Percentiles rank a stretch among this genome's conserved stretches.
These are phyloP conservation scores for Coleophoma cylindrospora DNA, from an alignment of 2,329 filamentous ascomycete species.

Conservation along the genomic window DNA sequence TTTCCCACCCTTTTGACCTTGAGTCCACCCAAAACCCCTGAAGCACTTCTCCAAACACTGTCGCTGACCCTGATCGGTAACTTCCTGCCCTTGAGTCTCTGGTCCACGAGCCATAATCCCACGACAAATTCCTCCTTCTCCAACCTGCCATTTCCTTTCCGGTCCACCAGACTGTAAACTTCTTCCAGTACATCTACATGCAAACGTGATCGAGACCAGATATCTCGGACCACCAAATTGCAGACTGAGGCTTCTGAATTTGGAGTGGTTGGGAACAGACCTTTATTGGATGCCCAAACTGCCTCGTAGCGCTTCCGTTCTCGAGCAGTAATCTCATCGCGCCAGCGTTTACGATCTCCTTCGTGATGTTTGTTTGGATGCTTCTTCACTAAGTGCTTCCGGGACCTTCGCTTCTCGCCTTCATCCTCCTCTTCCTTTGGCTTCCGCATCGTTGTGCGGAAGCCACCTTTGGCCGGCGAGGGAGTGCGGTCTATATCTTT, in stretches of 20 bases:
- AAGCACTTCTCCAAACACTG: conserved; percentile 71
- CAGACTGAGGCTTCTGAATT: conserved; percentile 45
- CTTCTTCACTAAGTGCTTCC: conserved; percentile 53
- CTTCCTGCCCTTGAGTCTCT: conserved; percentile 74
- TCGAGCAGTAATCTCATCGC: conserved; percentile 64
- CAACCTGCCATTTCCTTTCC: conserved; percentile 48
- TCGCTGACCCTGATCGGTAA: conserved; percentile 65
- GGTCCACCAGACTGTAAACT: conserved; percentile 73
- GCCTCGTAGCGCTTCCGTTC: conserved; percentile 81
- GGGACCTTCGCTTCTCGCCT: conserved; percentile 42
- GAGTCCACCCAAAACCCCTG: conserved; percentile 32
- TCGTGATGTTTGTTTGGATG: conserved; percentile 72
- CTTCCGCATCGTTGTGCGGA: conserved; percentile 64
- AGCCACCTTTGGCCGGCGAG: conserved; percentile 37
- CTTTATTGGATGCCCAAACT: conserved; percentile 78
- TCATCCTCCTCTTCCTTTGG: conserved; percentile 50
- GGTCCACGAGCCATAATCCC: conserved; percentile 78
- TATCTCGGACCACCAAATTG: conserved; percentile 65
- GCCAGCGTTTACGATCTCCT: conserved; percentile 70
- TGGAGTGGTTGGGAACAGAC: conserved; percentile 35
- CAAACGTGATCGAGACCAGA: conserved; percentile 70
- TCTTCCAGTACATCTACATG: conserved; percentile 64
- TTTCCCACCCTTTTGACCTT: conserved; percentile 16
- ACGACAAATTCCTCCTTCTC: conserved; percentile 72
- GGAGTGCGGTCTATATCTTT: conserved; percentile 25